phyloP scores from a whole-genome alignment of 768 basidiomycete genomes.

The Leucocoprinus birnbaumii region DNA sequence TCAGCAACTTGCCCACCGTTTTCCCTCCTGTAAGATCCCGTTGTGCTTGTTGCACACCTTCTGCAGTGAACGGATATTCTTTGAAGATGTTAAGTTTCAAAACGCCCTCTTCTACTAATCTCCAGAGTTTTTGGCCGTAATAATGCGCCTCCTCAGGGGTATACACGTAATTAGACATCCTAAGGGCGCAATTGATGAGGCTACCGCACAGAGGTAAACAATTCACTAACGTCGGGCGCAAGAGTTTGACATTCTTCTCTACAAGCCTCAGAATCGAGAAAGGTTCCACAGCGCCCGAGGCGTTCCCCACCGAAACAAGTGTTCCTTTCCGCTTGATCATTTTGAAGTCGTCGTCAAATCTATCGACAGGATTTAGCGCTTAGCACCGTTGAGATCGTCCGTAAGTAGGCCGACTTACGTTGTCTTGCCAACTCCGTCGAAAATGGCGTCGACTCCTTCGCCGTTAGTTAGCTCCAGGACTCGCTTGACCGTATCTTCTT shows the following conservation, averaged over 20 bases:
- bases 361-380: conserved; percentile 21
- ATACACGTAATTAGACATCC: conserved; percentile 67
- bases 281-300: conserved; percentile 80
- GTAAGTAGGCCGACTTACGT: conserved; percentile 53
- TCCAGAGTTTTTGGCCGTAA: conserved; percentile 68
- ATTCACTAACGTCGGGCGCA: conserved; percentile 66
- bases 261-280: conserved; percentile 71
- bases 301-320: conserved; percentile 88
- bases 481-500: conserved; percentile 70
- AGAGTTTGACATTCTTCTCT: conserved; percentile 78
- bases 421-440: conserved; percentile 96
- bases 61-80: conserved; percentile 82
- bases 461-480: conserved; percentile 77
- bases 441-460: conserved; percentile 81
- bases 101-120: conserved; percentile 51
- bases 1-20: conserved; percentile 83
- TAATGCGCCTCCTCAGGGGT: conserved; percentile 70
- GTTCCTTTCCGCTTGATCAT: conserved; percentile 86
- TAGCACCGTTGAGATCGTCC: neutral
- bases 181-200: conserved; percentile 24
- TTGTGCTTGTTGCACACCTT: conserved; percentile 78
- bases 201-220: neutral
- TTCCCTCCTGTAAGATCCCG: conserved; percentile 72
- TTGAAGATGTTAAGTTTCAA: conserved; percentile 69
- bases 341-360: conserved; percentile 79